A percentile compares a stretch with the other conserved stretches of the same genome.
These are phyloP conservation scores for Rhodomyrtus tomentosa DNA, from an alignment of 345 rosid genomes.

Conservation along the genomic window DNA sequence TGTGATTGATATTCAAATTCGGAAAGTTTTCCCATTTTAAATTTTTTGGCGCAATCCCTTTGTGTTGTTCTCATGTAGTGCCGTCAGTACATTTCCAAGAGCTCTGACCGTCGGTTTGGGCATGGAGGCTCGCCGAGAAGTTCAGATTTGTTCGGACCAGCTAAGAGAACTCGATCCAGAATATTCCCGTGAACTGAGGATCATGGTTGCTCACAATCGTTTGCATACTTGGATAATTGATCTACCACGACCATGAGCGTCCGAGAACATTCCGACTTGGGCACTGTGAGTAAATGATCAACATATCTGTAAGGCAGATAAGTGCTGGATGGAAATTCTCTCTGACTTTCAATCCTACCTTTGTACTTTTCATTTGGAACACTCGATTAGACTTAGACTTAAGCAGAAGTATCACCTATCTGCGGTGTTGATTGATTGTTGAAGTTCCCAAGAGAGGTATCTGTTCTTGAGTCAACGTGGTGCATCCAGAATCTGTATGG, in stretches of 20 bases:
- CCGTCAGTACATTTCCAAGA: too few relatives aligned
- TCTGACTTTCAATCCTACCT: slow-evolving; percentile 29
- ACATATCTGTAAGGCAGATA: slow-evolving; percentile 57
- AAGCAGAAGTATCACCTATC: slow-evolving; percentile 32
- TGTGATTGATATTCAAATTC: neutral
- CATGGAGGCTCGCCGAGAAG: too few relatives aligned
- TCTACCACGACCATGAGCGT: too few relatives aligned
- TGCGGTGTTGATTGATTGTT: slow-evolving; percentile 46
- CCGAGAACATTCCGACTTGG: too few relatives aligned
- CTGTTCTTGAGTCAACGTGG: slow-evolving; percentile 20
- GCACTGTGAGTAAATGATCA: slow-evolving; percentile 22
- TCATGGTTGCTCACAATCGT: too few relatives aligned
- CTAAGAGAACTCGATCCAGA: too few relatives aligned
- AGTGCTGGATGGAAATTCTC: slow-evolving; percentile 46
- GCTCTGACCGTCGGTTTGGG: too few relatives aligned
- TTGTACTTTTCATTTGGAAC: slow-evolving; percentile 23
- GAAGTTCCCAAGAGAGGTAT: slow-evolving; percentile 56
- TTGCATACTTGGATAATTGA: too few relatives aligned
- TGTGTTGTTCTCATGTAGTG: too few relatives aligned
- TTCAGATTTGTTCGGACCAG: too few relatives aligned
- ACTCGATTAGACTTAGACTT: slow-evolving; percentile 20
- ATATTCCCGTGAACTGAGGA: too few relatives aligned
- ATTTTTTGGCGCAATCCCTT: too few relatives aligned
- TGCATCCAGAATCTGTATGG: slow-evolving; percentile 23
- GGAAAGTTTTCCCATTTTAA: neutral